Percentiles rank a stretch among this genome's conserved stretches.
Conservation (phyloP, 495 filamentous ascomycete genomes). For the Neohortaea acidophila region DNA sequence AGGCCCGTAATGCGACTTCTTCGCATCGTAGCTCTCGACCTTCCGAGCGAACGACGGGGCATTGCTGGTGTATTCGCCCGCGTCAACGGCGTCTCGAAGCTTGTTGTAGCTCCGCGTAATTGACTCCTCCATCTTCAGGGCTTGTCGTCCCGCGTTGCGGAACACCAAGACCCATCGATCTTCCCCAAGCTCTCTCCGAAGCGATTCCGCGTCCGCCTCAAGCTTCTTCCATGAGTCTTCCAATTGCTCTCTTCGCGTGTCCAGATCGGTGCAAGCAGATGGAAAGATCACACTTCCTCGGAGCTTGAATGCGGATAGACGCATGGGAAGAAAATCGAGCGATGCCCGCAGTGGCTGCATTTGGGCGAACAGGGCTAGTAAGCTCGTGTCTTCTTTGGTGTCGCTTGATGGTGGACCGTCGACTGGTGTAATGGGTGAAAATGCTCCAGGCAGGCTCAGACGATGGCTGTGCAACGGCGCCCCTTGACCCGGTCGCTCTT, state of each 20-base stretch:
- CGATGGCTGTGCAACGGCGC: constrained; percentile 41
- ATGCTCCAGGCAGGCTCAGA: constrained; percentile 44
- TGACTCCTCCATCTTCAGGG: constrained; percentile 86
- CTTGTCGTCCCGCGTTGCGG: constrained; percentile 79
- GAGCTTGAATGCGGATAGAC: constrained; percentile 65
- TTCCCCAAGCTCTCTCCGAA: constrained; percentile 79
- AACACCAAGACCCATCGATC: constrained; percentile 94
- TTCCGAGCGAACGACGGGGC: constrained; percentile 53
- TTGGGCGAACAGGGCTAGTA: constrained; percentile 77
- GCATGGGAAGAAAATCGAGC: constrained; percentile 93
- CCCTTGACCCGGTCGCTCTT: constrained; percentile 56
- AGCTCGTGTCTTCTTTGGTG: constrained; percentile 52
- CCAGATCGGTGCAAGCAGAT: constrained; percentile 76
- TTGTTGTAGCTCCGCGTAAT: constrained; percentile 72
- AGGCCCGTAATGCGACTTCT: constrained; percentile 88
- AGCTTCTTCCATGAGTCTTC: constrained; percentile 70
- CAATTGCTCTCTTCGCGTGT: constrained; percentile 49
- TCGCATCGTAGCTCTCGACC: constrained; percentile 86
- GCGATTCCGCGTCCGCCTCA: constrained; percentile 69
- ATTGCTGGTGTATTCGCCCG: constrained; percentile 53
- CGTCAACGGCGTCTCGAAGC: constrained; percentile 65
- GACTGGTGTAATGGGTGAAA: constrained; percentile 38
- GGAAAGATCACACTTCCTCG: constrained; percentile 66
- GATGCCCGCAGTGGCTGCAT: constrained; percentile 91
- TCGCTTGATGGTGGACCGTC: constrained; percentile 39